phyloP scores from a whole-genome alignment of 2,329 filamentous ascomycete species.

The Colletotrichum gloeosporioides region DNA sequence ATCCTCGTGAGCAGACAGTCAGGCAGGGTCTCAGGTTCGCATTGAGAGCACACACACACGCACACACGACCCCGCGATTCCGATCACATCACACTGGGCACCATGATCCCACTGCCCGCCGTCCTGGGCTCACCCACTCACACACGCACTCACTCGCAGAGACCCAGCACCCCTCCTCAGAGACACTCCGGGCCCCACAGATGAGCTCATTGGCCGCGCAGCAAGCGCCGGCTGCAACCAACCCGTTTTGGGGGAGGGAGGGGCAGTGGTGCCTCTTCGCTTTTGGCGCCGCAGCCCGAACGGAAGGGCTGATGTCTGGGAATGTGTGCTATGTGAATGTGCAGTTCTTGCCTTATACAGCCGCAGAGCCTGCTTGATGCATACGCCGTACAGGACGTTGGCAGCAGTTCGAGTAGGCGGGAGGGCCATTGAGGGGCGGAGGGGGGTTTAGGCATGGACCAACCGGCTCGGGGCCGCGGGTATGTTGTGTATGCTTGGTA shows the following conservation, averaged over 20 bases:
- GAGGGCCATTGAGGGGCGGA: neutral
- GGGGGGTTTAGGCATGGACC: neutral
- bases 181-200: neutral
- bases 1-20: neutral
- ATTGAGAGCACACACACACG: neutral
- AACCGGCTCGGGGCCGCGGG: constrained; percentile 7
- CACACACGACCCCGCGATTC: constrained; percentile 16
- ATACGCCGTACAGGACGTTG: neutral
- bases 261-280: neutral
- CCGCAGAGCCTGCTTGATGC: neutral
- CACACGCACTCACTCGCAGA: neutral
- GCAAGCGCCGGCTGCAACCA: constrained; percentile 8
- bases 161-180: neutral
- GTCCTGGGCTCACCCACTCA: constrained; percentile 6
- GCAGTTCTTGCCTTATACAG: neutral
- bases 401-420: neutral
- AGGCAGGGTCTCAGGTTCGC: neutral
- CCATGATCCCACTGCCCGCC: neutral
- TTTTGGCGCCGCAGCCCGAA: neutral
- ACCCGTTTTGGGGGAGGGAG: neutral
- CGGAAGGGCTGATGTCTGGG: neutral
- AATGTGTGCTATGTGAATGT: neutral
- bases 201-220: constrained; percentile 4
- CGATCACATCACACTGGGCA: constrained; percentile 8
- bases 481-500: neutral